Percentiles rank a stretch among this genome's conserved stretches.
Evolutionary conservation across 2,329 filamentous ascomycete species (phyloP).

Genomic region (Verticillium dahliae): DNA sequence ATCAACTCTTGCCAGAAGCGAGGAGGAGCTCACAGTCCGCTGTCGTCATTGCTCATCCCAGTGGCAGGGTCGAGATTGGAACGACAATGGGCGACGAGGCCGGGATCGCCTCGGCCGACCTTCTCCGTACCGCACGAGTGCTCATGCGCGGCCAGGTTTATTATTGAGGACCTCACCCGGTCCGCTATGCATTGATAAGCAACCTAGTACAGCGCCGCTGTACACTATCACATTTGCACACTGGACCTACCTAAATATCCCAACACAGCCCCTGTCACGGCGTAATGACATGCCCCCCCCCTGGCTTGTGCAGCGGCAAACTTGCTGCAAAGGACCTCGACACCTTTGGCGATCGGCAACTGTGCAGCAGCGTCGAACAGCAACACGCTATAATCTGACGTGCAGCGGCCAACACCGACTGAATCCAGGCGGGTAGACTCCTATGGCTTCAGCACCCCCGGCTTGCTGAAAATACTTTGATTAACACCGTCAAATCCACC

Average conservation of each 20-base stretch:
- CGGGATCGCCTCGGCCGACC: constrained; percentile 33
- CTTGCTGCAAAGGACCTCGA: no score
- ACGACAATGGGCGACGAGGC: constrained; percentile 30
- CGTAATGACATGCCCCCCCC: neutral
- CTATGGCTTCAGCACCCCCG: neutral
- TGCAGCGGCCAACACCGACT: neutral
- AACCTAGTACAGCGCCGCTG: no score
- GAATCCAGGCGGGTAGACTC: neutral
- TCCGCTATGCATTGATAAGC: neutral
- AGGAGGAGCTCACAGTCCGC: constrained; percentile 12
- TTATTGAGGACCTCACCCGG: constrained; percentile 22
- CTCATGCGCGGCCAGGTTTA: constrained; percentile 43
- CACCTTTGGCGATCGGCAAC: neutral
- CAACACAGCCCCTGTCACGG: no score
- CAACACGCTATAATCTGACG: neutral
- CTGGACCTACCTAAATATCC: no score
- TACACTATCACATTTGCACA: no score
- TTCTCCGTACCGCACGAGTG: constrained; percentile 39
- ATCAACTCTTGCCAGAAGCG: neutral
- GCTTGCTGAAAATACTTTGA: neutral
- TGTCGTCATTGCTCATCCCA: constrained; percentile 39
- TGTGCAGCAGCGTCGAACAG: neutral
- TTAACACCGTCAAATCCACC: neutral
- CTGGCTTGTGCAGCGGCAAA: neutral
- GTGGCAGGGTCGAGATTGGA: constrained; percentile 38